phyloP scores from a whole-genome alignment of 169 alveolate genomes.

The Eimeria necatrix region DNA sequence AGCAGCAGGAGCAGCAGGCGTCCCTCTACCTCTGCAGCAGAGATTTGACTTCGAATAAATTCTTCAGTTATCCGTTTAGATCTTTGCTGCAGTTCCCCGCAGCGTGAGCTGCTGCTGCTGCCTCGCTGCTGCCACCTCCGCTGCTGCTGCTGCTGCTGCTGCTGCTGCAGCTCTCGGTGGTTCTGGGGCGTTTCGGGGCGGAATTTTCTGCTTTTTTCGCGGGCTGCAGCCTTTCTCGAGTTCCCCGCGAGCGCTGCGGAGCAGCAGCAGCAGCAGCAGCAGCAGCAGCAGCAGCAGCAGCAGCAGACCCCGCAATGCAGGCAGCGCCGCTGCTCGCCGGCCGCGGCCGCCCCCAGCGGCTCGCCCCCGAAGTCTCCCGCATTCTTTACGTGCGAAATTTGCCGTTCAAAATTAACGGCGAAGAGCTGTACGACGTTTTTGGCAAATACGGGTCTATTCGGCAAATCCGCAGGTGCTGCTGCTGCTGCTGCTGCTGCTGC shows the following conservation, averaged over 20 bases:
- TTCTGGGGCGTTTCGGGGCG: not conserved
- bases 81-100: too few relatives aligned
- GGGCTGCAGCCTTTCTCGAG: too few relatives aligned
- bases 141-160: not conserved
- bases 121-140: too few relatives aligned
- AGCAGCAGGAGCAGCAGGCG: constrained; percentile 4
- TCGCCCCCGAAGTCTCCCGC: constrained; percentile 3
- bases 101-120: too few relatives aligned
- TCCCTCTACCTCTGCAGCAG: not conserved
- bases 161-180: not conserved
- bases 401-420: constrained; percentile 93
- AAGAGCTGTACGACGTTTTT: constrained; percentile 98
- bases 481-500: too few relatives aligned
- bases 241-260: not conserved
- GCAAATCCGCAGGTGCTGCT: constrained; percentile 96
- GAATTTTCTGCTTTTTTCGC: not conserved
- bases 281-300: constrained; percentile 50
- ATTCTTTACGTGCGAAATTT: constrained; percentile 82
- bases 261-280: constrained; percentile 21
- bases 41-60: too few relatives aligned
- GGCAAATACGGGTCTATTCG: constrained; percentile 99
- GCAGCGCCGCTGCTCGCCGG: constrained; percentile 11
- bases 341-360: constrained; percentile 39
- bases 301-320: not conserved
- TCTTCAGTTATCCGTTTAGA: too few relatives aligned